A percentile compares a stretch with the other conserved stretches of the same genome.
phyloP scores from a whole-genome alignment of 2,329 filamentous ascomycete species.

The Pseudopithomyces maydicus region DNA sequence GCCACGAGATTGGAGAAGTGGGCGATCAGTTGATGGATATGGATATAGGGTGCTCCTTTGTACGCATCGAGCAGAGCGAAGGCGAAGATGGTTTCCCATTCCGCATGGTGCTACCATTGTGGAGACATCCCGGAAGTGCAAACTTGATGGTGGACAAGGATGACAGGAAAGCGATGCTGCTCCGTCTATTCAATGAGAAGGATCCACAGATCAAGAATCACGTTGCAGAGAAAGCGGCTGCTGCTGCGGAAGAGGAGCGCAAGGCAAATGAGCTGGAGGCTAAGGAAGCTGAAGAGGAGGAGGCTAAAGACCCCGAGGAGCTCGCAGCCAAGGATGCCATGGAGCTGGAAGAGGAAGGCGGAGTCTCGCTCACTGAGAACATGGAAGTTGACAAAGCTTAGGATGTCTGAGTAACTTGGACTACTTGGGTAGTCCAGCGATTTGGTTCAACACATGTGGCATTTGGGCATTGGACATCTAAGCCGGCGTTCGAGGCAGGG shows the following conservation, averaged over 20 bases:
- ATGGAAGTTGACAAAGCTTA: too few relatives aligned
- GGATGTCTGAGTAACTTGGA: too few relatives aligned
- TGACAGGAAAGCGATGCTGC: constrained; percentile 86
- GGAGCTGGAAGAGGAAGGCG: constrained; percentile 3
- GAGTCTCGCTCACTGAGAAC: background rate
- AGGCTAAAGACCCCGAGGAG: background rate
- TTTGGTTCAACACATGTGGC: too few relatives aligned
- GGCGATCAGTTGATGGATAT: constrained; percentile 80
- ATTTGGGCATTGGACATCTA: too few relatives aligned
- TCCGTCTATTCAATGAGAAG: constrained; percentile 88
- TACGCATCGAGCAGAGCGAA: constrained; percentile 78
- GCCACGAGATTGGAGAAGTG: constrained; percentile 82
- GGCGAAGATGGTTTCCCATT: constrained; percentile 68
- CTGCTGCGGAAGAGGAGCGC: constrained; percentile 17
- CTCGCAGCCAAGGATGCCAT: background rate
- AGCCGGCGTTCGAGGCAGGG: too few relatives aligned
- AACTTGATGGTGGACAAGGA: constrained; percentile 99
- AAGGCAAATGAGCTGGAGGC: constrained; percentile 15
- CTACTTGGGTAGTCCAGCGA: too few relatives aligned
- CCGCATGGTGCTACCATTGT: constrained; percentile 86
- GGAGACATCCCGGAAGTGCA: constrained; percentile 88
- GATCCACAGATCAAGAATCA: constrained; percentile 69
- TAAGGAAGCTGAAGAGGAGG: constrained; percentile 14
- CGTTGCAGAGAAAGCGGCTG: constrained; percentile 38
- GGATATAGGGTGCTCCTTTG: constrained; percentile 87